These are phyloP conservation scores for Panicum virgatum DNA, from an alignment of 202 grass and related monocot genomes.

Conservation along the genomic window DNA sequence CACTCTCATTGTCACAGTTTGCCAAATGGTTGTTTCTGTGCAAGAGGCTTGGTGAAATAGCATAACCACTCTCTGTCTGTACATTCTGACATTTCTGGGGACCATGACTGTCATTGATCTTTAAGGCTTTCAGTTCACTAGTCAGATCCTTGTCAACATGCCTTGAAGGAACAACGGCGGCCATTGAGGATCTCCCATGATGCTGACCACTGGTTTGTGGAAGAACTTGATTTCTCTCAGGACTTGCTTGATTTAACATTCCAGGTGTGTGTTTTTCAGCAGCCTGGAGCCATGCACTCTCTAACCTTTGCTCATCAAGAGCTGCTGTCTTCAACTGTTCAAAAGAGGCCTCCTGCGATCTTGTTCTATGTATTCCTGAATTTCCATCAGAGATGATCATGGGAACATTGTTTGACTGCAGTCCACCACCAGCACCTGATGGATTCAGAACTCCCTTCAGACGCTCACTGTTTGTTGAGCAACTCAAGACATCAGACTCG, in stretches of 20 bases:
- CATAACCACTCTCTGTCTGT: slow-evolving; percentile 48
- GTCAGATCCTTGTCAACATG: slow-evolving; percentile 60
- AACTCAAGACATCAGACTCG: slow-evolving; percentile 57
- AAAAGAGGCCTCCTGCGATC: slow-evolving; percentile 37
- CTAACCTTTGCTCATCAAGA: slow-evolving; percentile 74
- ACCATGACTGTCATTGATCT: slow-evolving; percentile 53
- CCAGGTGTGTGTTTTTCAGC: slow-evolving; percentile 53
- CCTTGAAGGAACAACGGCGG: slow-evolving; percentile 41
- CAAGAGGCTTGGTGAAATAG: slow-evolving; percentile 85
- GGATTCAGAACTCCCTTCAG: slow-evolving; percentile 41
- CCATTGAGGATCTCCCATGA: slow-evolving; percentile 34
- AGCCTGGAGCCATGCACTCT: slow-evolving; percentile 90
- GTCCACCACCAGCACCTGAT: slow-evolving; percentile 35
- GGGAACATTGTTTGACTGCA: slow-evolving; percentile 23
- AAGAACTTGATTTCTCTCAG: slow-evolving; percentile 85
- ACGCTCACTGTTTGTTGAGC: slow-evolving; percentile 45
- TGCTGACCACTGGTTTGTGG: slow-evolving; percentile 59
- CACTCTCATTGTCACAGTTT: slow-evolving; percentile 69
- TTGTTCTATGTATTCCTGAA: slow-evolving; percentile 25
- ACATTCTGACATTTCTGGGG: slow-evolving; percentile 40
- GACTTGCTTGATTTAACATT: slow-evolving; percentile 47
- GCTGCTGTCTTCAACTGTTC: slow-evolving; percentile 28
- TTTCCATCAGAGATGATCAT: slow-evolving; percentile 35
- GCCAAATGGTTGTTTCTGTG: slow-evolving; percentile 74
- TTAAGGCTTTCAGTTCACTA: slow-evolving; percentile 78